phyloP scores from a whole-genome alignment of 768 basidiomycete species.

The Cyclocybe aegerita region DNA sequence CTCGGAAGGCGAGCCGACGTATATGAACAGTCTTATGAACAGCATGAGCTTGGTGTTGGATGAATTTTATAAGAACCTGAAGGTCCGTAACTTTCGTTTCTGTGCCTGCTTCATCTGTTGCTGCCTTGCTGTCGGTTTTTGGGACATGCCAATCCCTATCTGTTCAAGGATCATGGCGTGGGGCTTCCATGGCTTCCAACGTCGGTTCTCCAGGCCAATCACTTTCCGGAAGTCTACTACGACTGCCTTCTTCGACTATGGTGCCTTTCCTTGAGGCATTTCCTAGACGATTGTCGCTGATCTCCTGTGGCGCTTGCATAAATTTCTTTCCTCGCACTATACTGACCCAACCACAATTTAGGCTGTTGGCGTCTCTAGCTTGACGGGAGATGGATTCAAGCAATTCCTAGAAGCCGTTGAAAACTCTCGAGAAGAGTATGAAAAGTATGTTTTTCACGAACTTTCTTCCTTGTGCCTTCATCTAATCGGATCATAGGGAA shows the following conservation, averaged over 20 bases:
- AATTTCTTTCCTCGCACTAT: no score
- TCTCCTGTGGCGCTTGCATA: no score
- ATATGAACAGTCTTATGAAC: slow-evolving; percentile 99
- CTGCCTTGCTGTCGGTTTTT: no score
- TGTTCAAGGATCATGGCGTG: background rate
- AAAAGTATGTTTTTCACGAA: slow-evolving; percentile 49
- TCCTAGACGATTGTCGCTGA: no score
- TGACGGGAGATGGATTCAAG: slow-evolving; percentile 92
- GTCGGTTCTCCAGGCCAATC: no score
- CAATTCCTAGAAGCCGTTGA: slow-evolving; percentile 94
- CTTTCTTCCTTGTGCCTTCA: slow-evolving; percentile 2
- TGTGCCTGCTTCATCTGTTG: background rate
- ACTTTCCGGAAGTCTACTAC: no score
- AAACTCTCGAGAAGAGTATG: slow-evolving; percentile 83
- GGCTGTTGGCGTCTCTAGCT: slow-evolving; percentile 94
- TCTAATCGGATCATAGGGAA: slow-evolving; percentile 51
- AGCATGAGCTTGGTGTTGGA: slow-evolving; percentile 98
- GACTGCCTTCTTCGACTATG: no score
- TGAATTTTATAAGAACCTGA: slow-evolving; percentile 96
- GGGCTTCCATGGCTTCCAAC: no score
- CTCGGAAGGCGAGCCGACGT: slow-evolving; percentile 88
- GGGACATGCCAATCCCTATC: background rate
- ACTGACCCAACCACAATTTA: slow-evolving; percentile 24
- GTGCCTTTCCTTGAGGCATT: no score
- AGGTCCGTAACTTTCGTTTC: slow-evolving; percentile 45